Base-by-base conservation (phyloP, 1,284 basidiomycete genomes). In the Tilletia walkeri region DNA sequence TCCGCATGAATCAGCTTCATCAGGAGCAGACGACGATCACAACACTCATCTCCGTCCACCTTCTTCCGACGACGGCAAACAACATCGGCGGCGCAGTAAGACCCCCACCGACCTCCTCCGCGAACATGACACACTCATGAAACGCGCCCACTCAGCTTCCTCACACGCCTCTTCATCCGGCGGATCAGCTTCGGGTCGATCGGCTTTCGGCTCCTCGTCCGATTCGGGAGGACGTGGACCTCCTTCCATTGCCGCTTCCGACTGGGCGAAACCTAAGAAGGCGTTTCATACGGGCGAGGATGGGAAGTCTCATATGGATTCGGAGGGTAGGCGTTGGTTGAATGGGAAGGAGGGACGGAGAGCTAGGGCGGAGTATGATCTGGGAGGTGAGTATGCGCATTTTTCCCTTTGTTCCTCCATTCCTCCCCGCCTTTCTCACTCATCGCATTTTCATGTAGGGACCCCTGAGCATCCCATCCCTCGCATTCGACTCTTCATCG, bases 281-380 rank as follows among this genome's bases (percentile, higher is more conserved):
- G 34, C 54, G 24, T 56, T 56, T 30, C 54, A 56, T 30, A 56
- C 20, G 10, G 12, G 36, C 34, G 38, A 63, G 36, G 30, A 63
- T 34, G 59, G 59, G 14, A 63, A 39, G 14, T 63, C 59, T 18
- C 59, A 63, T 41, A 66, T 48, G 7, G 65, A 66, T 45, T 63
- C 65, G 16, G 65, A 66, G 45, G 45, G 47, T 20, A 38, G 69
- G 41, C 70, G 79, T 49, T 76, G 83, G 81, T 73, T 80, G 36
- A 67, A 84, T 73, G 75, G 80, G 65, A 74, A 78, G 66, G 67
- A 74, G 16, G 82, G 80, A 20, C 68, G 84, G 24, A 70, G 83
- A 18, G 84, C 83, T 7, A 74, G 80, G 61, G 85, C 85, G 2
- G 83, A 84, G 63, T 85, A 85, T 71, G 83, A 85, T 71, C 75